Evolutionary conservation across 805 yeast genomes (phyloP), one percentile per base, ranked within the genome.

Genomic region (Alloascoidea africana): DNA sequence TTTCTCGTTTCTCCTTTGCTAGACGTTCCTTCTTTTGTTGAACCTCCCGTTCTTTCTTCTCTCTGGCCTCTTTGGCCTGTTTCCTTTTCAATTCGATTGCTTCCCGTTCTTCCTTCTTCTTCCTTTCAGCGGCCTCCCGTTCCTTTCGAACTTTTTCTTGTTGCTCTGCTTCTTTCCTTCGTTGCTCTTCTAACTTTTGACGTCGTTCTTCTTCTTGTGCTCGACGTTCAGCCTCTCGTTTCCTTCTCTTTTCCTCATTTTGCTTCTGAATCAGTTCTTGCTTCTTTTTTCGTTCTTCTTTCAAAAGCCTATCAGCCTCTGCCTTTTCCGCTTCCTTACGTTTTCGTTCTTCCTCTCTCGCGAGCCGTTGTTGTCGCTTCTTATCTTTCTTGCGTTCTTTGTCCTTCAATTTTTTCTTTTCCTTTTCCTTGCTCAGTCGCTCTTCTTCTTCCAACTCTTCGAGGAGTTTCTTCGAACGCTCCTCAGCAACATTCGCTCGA

Each of bases 401-500:
- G 16, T 62, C 64, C 35, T 50, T 46, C 33, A 47, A 51, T 41
- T 54, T 55, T 46, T 52, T 58, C 44, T 41, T 46, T 44, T 50
- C 63, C 41, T 41, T 49, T 42, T 48, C 59, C 34, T 48, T 48
- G 41, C 48, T 43, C 33, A 46, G 41, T 30, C 51, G 44, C 34
- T 40, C 45, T 42, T 51, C 56, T 36, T 49, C 59, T 27, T 51
- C 59, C 17, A 52, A 50, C 44, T 51, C 62, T 41, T 48, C 49
- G 35, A 60, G 47, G 18, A 59, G 53, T 44, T 50, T 50, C 46
- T 44, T 52, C 48, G 57, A 63, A 8, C 63, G 55, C 47, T 81
- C 91, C 42, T 79, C 84, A 8, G 94, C 87, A 36, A 80, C 71
- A 44, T 74, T 79, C 47, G 79, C 87, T 43, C 81, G 80, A 51